Percentiles rank a stretch among this genome's conserved stretches.
These are phyloP conservation scores for Dichotomocladium elegans DNA, from an alignment of 371 early-diverging fungal genomes.

Conservation along the genomic window DNA sequence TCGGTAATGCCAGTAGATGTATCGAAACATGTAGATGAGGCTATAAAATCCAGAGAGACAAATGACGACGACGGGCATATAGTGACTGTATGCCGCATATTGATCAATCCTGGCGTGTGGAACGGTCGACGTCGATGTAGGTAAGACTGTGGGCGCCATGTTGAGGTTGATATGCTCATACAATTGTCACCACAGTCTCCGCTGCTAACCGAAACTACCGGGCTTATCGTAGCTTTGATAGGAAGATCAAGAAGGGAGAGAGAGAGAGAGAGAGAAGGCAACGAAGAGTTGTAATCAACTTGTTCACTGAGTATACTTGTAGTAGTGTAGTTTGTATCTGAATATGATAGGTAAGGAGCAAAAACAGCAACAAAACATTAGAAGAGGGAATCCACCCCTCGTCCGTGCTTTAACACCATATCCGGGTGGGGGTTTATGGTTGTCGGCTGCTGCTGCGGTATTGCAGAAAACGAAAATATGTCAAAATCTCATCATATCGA, in stretches of 20 bases:
- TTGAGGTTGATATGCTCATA: slow-evolving; percentile 5
- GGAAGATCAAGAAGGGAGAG: background rate
- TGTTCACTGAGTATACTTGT: background rate
- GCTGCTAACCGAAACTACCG: background rate
- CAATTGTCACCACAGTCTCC: background rate
- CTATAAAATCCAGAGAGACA: slow-evolving; percentile 6
- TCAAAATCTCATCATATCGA: too few species aligned
- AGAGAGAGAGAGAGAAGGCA: background rate
- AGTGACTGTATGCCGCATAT: background rate
- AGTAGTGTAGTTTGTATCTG: background rate
- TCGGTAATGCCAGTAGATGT: slow-evolving; percentile 12
- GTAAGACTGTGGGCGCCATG: background rate
- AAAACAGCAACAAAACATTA: too few species aligned
- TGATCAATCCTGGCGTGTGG: slow-evolving; percentile 1
- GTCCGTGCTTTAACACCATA: too few species aligned
- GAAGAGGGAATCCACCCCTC: too few species aligned
- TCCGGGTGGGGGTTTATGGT: too few species aligned
- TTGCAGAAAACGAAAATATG: slow-evolving; percentile 4
- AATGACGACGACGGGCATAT: slow-evolving; percentile 2
- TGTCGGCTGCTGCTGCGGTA: background rate
- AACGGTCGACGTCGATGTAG: slow-evolving; percentile 7
- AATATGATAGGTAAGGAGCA: too few species aligned
- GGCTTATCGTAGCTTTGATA: too few species aligned
- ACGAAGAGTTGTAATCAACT: background rate
- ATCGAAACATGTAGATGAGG: slow-evolving; percentile 3